phyloP scores from a whole-genome alignment of 352 stramenopile species.

The Pythium insidiosum region DNA sequence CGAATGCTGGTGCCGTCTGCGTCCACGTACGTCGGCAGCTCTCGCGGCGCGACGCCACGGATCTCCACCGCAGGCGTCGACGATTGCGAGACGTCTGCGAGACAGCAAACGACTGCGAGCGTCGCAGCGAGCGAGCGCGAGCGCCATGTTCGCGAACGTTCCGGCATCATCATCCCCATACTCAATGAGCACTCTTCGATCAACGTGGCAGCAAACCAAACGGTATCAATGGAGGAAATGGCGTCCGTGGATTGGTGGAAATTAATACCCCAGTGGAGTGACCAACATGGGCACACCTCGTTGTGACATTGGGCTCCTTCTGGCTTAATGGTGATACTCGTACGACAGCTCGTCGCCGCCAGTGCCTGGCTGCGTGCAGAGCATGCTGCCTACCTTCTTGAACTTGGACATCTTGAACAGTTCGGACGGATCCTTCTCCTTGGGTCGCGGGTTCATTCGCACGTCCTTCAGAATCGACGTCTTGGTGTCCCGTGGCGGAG shows the following conservation, averaged over 20 bases:
- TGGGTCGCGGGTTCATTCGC: slow-evolving; percentile 26
- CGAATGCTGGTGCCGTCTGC: slow-evolving; percentile 11
- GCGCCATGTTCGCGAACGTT: not conserved
- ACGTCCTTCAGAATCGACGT: slow-evolving; percentile 62
- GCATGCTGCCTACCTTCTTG: slow-evolving; percentile 57
- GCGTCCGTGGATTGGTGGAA: too few relatives aligned
- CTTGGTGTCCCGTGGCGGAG: slow-evolving; percentile 61
- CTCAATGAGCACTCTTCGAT: too few relatives aligned
- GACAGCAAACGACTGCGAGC: not conserved
- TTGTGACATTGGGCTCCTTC: too few relatives aligned
- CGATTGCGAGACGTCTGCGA: too few relatives aligned
- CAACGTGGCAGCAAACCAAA: too few relatives aligned
- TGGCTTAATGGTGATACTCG: too few relatives aligned
- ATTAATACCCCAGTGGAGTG: too few relatives aligned
- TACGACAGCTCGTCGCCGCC: too few relatives aligned
- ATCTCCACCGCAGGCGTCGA: slow-evolving; percentile 8
- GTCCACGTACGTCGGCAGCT: slow-evolving; percentile 18
- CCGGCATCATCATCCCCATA: too few relatives aligned
- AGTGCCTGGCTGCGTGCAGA: slow-evolving; percentile 51
- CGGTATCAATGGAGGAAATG: too few relatives aligned
- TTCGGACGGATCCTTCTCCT: slow-evolving; percentile 24
- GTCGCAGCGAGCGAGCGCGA: not conserved
- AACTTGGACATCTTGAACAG: slow-evolving; percentile 87
- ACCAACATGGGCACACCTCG: too few relatives aligned
- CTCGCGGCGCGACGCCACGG: slow-evolving; percentile 28